phyloP scores from a whole-genome alignment of 1,139 yeast species.

The Hyphopichia khmerensis region DNA sequence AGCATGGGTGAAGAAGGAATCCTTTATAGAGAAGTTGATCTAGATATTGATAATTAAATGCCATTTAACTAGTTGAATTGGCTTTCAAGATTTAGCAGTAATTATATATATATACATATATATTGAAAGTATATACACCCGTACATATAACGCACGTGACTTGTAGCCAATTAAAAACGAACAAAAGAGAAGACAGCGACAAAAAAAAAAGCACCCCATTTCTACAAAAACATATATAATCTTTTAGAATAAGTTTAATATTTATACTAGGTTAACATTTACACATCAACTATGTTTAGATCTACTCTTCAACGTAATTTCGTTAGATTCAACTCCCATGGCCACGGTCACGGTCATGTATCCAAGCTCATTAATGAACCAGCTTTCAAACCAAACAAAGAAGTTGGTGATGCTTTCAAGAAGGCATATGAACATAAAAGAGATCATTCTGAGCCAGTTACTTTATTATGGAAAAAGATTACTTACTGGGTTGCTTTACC shows the following conservation, averaged over 20 bases:
- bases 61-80: background rate
- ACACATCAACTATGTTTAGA: conserved; percentile 36
- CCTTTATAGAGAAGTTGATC: conserved; percentile 54
- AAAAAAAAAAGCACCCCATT: conserved; percentile 7
- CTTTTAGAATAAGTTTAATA: background rate
- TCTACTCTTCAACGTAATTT: conserved; percentile 38
- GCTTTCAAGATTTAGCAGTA: too few relatives aligned
- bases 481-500: conserved; percentile 81
- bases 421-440: conserved; percentile 55
- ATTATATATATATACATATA: too few relatives aligned
- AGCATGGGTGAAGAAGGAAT: conserved; percentile 66
- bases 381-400: conserved; percentile 39
- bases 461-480: conserved; percentile 82
- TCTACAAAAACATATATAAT: background rate
- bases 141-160: background rate
- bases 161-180: conserved; percentile 8
- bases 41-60: conserved; percentile 16
- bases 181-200: conserved; percentile 5
- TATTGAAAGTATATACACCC: background rate
- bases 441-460: conserved; percentile 76
- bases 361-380: conserved; percentile 43
- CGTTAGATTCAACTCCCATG: conserved; percentile 44
- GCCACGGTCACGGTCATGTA: conserved; percentile 36
- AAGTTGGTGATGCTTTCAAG: conserved; percentile 46
- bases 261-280: background rate